phyloP scores from a whole-genome alignment of 768 basidiomycete species.

The Tephrocybe sp. region DNA sequence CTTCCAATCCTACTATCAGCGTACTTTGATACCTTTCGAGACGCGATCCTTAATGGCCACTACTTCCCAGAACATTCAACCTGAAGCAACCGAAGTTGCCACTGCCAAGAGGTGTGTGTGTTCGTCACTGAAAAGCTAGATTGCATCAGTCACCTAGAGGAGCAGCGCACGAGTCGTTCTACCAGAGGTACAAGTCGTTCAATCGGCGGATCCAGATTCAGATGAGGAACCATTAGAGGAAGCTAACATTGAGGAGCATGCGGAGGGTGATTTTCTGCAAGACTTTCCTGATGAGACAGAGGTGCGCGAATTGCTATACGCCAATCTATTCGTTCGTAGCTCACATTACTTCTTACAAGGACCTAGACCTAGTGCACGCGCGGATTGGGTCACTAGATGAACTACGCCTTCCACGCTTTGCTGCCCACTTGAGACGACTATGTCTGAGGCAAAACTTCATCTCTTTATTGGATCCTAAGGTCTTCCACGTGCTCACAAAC shows the following conservation, averaged over 20 bases:
- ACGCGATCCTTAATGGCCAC: conserved; percentile 1
- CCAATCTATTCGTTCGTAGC: background rate
- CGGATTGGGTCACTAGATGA: conserved; percentile 66
- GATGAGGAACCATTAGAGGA: conserved; percentile 45
- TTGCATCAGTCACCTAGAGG: conserved; percentile 1
- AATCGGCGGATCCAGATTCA: conserved; percentile 32
- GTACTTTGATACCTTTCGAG: background rate
- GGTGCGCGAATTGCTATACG: conserved; percentile 37
- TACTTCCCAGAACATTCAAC: background rate
- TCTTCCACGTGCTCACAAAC: conserved; percentile 60
- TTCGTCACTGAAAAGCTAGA: background rate
- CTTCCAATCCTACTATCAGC: background rate
- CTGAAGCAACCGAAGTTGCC: background rate
- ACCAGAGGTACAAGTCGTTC: conserved; percentile 33
- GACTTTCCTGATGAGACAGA: conserved; percentile 85
- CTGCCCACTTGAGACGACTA: conserved; percentile 60
- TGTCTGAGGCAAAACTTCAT: conserved; percentile 89
- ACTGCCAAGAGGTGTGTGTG: conserved; percentile 10
- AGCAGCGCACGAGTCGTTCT: conserved; percentile 46
- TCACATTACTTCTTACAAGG: conserved; percentile 41
- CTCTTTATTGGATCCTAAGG: conserved; percentile 64
- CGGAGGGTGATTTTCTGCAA: conserved; percentile 67
- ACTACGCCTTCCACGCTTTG: conserved; percentile 75
- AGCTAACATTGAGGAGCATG: conserved; percentile 36
- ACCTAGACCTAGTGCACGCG: conserved; percentile 82